Base-by-base conservation (phyloP, 202 grass and related monocot species). In the Saccharum hybrid region DNA sequence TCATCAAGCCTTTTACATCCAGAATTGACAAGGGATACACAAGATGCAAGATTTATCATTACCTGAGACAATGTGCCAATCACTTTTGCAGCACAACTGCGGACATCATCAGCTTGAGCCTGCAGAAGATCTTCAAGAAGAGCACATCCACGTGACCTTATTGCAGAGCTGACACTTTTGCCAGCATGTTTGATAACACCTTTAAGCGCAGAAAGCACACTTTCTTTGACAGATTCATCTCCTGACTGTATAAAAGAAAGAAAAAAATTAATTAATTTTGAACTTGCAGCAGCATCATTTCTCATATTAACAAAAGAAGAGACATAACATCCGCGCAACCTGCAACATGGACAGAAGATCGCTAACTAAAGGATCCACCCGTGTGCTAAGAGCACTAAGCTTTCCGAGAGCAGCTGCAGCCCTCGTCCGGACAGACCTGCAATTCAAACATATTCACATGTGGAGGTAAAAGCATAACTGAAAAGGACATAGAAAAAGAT, bases 181-280 rank as follows among this genome's bases (percentile, higher is more conserved):
- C 93, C 93, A 84, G 96, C 89, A 92, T 98, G 87, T 79, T 93
- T 98, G 68, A 98, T 72, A 84, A 98, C 91, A 81, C 96, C 96
- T 90, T 92, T 96, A 80, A 98, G 91, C 2, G 96, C 93, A 88
- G 89, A 88, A 63, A 98, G 68, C 28, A 96, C 86, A 76, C 93
- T 94, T 84, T 90, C 93, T 86, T 87, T 94, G 31, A 96, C 89
- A 80, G 90, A 82, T 45, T 89, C 91, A 87, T 98, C 91, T 43
- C 86, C 92, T 81, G 81, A 87, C 96, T 98, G 79, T 23, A 81
- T 86, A 86, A 71, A 51, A 71, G 9, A 41, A 74, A 16, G 26
- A 26, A 26, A 26, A 72, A 78, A 33, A 16, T 3, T n/a, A 51
- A 22, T 78, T 68, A 83, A 8, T 75, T 67, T 38, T 66, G 40